These are phyloP conservation scores for Neurospora sp. DNA, from an alignment of 495 filamentous ascomycete genomes.

Conservation along the genomic window DNA sequence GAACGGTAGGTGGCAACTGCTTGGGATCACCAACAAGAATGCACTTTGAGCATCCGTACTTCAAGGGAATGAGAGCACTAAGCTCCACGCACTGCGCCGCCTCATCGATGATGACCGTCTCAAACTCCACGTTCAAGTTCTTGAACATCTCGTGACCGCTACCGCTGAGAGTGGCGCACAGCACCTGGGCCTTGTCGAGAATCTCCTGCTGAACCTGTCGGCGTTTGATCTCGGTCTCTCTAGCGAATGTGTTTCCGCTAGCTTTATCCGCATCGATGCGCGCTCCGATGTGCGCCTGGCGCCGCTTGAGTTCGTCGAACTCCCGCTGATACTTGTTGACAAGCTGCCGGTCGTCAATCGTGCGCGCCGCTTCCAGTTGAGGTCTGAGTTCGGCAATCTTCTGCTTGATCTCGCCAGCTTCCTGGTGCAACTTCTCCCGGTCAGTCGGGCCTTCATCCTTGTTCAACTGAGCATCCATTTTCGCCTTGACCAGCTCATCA, in stretches of 20 bases:
- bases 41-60: conserved; percentile 95
- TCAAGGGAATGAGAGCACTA: conserved; percentile 90
- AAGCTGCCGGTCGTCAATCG: conserved; percentile 45
- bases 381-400: conserved; percentile 55
- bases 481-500: conserved; percentile 76
- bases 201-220: conserved; percentile 82
- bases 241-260: conserved; percentile 60
- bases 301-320: conserved; percentile 67
- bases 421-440: conserved; percentile 67
- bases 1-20: conserved; percentile 88
- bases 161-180: conserved; percentile 91
- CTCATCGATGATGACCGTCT: conserved; percentile 97
- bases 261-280: conserved; percentile 80
- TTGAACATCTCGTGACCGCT: conserved; percentile 98
- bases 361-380: conserved; percentile 59
- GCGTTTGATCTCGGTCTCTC: conserved; percentile 77
- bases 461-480: conserved; percentile 44
- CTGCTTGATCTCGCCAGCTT: conserved; percentile 67
- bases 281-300: conserved; percentile 58
- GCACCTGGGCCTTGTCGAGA: conserved; percentile 77
- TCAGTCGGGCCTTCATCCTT: conserved; percentile 46
- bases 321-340: conserved; percentile 59
- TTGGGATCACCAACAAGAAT: conserved; percentile 97
- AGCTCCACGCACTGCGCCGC: conserved; percentile 96
- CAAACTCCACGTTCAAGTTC: conserved; percentile 86